A percentile compares a stretch with the other conserved stretches of the same genome.
Evolutionary conservation across 2,329 filamentous ascomycete species (phyloP).

Genomic region (Stachybotrys echinatus): DNA sequence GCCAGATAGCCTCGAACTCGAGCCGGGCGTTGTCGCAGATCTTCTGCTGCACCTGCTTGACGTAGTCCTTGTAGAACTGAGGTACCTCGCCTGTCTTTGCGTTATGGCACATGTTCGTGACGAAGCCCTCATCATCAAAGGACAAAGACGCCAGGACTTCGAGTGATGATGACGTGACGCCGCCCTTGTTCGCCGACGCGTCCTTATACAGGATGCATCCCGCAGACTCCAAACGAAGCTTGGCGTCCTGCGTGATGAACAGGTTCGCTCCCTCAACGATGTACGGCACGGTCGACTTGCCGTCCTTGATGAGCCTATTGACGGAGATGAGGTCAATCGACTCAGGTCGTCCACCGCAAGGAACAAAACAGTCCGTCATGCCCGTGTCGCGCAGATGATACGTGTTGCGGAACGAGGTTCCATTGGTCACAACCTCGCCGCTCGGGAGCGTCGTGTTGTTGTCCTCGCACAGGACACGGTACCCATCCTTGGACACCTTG

Average conservation of each 20-base stretch:
- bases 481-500: conserved; percentile 84
- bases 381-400: conserved; percentile 82
- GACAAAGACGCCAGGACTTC: conserved; percentile 92
- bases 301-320: conserved; percentile 81
- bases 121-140: conserved; percentile 86
- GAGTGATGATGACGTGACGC: conserved; percentile 93
- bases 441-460: conserved; percentile 80
- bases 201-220: conserved; percentile 96
- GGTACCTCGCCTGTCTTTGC: conserved; percentile 62
- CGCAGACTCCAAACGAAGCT: conserved; percentile 90
- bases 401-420: conserved; percentile 93
- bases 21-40: conserved; percentile 88
- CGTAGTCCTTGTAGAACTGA: conserved; percentile 89
- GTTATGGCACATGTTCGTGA: conserved; percentile 90
- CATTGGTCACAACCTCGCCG: conserved; percentile 84
- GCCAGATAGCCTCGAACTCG: conserved; percentile 98
- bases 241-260: conserved; percentile 98
- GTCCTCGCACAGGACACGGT: conserved; percentile 89
- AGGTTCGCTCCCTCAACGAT: conserved; percentile 97
- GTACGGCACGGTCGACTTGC: conserved; percentile 83
- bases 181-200: conserved; percentile 96
- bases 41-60: conserved; percentile 82
- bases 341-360: conserved; percentile 92
- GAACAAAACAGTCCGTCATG: conserved; percentile 83
- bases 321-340: conserved; percentile 91